Base-by-base conservation (phyloP, 164 flowering plant species). In the Hamamelis virginiana region DNA sequence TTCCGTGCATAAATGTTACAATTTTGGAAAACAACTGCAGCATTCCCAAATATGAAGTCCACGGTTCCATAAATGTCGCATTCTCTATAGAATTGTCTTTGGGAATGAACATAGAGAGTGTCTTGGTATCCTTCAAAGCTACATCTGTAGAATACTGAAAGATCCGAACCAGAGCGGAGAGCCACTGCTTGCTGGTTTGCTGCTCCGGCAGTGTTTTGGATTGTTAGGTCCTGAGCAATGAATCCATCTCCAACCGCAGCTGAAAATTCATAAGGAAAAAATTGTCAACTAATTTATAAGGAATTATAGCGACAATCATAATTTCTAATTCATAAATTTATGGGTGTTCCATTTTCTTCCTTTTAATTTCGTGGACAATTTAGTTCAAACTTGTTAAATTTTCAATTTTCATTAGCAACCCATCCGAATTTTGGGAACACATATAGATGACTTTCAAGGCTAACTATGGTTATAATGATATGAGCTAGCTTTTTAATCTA, bases 121-220 rank as follows among this genome's bases (percentile, higher is more conserved):
- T 89, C 92, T 74, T 89, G 95, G 65, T 82, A 82, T 0, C 88
- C 91, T 21, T 74, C 85, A 16, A 88, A 77, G 66, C 77, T 74
- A 61, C 92, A 90, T 9, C 66, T 63, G 74, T 86, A 87, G 67
- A 85, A 81, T 0, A 85, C 85, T 0, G 92, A 77, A 19, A 80
- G 83, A 47, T 88, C 89, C 6, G 90, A 76, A 1, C 86, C 83
- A 0, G 81, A 79, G 0, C 91, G 80, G 1, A 88, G 70, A 0
- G 96, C 96, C 59, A 88, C 92, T 0, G 96, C 96, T 59, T 88
- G 96, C 65, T 83, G 86, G 12, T 81, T 86, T 0, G 25, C 10
- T 0, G 92, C 69, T 0, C 95, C 92, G 9, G 95, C 95, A 0
- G 80, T 80, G 82, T 90, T 90, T 55, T 82, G 70, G 69, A 90